Percentiles rank a stretch among this genome's conserved stretches.
phyloP scores from a whole-genome alignment of 1,284 basidiomycete species.

The Agroathelia rolfsii region DNA sequence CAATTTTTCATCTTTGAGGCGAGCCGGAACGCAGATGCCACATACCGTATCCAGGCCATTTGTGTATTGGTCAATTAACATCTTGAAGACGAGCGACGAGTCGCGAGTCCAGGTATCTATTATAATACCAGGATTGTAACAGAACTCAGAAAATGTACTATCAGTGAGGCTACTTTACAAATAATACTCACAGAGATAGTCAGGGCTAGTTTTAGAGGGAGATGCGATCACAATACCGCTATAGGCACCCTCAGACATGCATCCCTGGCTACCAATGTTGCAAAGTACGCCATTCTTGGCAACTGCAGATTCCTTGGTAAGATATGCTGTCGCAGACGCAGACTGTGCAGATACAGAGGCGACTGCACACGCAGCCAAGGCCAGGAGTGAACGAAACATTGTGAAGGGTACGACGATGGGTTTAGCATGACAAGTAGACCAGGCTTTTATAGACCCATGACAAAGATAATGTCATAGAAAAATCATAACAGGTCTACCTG shows the following conservation, averaged over 20 bases:
- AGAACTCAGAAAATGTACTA: slow-evolving; percentile 2
- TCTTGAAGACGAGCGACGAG: slow-evolving; percentile 32
- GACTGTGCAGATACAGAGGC: slow-evolving; percentile 16
- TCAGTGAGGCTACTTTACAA: not conserved
- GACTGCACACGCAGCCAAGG: too few relatives aligned
- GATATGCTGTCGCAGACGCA: slow-evolving; percentile 30
- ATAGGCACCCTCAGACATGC: slow-evolving; percentile 45
- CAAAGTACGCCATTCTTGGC: slow-evolving; percentile 49
- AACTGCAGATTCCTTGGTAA: slow-evolving; percentile 40
- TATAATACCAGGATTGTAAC: slow-evolving; percentile 24
- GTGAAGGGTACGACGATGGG: too few relatives aligned
- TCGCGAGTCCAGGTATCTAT: slow-evolving; percentile 38
- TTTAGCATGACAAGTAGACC: too few relatives aligned
- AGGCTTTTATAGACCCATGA: too few relatives aligned
- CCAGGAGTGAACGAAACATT: too few relatives aligned
- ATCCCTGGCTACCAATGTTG: slow-evolving; percentile 53
- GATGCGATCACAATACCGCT: slow-evolving; percentile 27
- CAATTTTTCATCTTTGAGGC: slow-evolving; percentile 18
- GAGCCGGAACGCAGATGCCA: slow-evolving; percentile 17
- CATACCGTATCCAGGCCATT: slow-evolving; percentile 22
- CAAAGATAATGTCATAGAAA: too few relatives aligned
- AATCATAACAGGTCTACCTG: too few relatives aligned
- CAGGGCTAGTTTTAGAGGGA: slow-evolving; percentile 17
- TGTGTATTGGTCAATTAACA: slow-evolving; percentile 27
- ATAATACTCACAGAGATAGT: slow-evolving; percentile 26